A percentile compares a stretch with the other conserved stretches of the same genome.
phyloP scores from a whole-genome alignment of 345 rosid species.

The Gossypium turneri region DNA sequence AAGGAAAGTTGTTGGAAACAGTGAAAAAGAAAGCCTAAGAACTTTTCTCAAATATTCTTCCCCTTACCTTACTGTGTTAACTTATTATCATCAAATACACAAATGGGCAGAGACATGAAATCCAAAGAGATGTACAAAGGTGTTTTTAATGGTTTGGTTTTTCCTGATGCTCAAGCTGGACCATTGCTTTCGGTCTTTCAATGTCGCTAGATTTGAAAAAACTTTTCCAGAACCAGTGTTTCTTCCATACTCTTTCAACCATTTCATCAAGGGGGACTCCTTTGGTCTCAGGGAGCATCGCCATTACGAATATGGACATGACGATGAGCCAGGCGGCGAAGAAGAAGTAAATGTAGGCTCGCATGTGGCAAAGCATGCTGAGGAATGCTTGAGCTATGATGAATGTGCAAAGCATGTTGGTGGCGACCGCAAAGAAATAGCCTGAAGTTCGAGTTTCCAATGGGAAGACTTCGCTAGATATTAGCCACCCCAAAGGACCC shows the following conservation, averaged over 20 bases:
- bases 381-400: constrained; percentile 55
- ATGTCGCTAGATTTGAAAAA: constrained; percentile 18
- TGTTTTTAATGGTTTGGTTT: background rate
- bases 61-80: background rate
- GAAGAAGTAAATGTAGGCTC: constrained; percentile 53
- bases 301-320: constrained; percentile 26
- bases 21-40: background rate
- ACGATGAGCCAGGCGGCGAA: constrained; percentile 38
- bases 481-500: constrained; percentile 72
- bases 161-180: background rate
- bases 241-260: constrained; percentile 51
- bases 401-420: constrained; percentile 54
- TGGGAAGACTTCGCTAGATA: constrained; percentile 62
- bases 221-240: constrained; percentile 64
- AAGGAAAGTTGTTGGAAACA: too few species aligned
- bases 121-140: background rate
- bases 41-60: background rate
- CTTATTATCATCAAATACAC: background rate
- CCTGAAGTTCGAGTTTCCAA: constrained; percentile 54
- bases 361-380: constrained; percentile 43
- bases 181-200: constrained; percentile 5
- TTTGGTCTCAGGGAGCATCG: constrained; percentile 62
- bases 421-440: constrained; percentile 45
- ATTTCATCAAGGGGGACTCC: constrained; percentile 58
- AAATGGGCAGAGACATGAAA: background rate